Base-by-base conservation (phyloP, 1,284 basidiomycete genomes). In the Anthracocystis walkeri region DNA sequence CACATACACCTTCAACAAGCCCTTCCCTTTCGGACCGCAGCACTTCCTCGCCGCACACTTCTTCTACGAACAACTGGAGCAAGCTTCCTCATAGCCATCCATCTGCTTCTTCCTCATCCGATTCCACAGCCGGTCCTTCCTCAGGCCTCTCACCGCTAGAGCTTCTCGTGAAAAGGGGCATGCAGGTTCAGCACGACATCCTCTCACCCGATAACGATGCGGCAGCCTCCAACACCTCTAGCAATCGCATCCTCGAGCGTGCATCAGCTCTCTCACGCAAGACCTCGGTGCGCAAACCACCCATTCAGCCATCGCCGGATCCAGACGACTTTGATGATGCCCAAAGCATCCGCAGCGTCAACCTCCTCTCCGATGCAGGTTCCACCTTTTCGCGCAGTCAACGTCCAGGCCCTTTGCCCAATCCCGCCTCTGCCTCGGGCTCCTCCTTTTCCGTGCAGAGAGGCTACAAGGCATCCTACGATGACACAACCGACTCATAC, bases 321-420 rank as follows among this genome's bases (percentile, higher is more conserved):
- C 65, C 65, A 14, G 68, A 75, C 45, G 65, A 75, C 50, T 64
- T 70, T 40, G 66, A 75, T 48, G 74, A 76, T 20, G 35, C 69
- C 6, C 65, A 61, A 23, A 76, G 74, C 56, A 68, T 76, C 14
- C 65, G 69, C 2, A 76, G 74, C 65, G 65, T 76, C 69, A 69
- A 76, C 41, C 58, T 76, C 20, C 57, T 72, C 6, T 75, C 72
- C 0, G 56, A 75, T 16, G 20, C 52, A 2, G 72, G 46, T 2
- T 68, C 65, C 21, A 62, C 31, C 58, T 75, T 69, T 31, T 58
- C 59, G 0, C 61, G 61, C 50, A 50, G 20, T 27, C 23, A 23
- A n/a, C 58, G 53, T 7, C 38, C 54, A 11, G 38, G 58, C 10
- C 48, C 65, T 7, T 61, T 58, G 42, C 58, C 67, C 14, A 27